Evolutionary conservation across 257 asterid species (phyloP), one percentile per base, ranked within the genome.

Genomic region (Cinchona pubescens): DNA sequence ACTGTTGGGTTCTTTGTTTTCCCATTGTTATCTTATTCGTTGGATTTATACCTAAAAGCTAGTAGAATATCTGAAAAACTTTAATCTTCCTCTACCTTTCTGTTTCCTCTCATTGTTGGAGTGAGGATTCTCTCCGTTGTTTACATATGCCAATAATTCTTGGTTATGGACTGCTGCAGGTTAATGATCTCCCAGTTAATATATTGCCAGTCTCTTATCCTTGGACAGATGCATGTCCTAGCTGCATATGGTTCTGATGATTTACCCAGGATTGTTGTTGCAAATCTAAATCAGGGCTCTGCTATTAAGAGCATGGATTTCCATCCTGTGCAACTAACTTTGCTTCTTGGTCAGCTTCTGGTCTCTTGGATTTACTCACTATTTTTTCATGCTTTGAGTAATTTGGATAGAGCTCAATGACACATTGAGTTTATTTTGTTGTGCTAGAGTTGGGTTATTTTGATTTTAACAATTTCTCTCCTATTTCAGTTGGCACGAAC

Each of bases 281-380:
- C 85, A 64, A 84, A 80, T 82, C 71, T 90, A 72, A 83, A 67
- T 81, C 92, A 86, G 77, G 87, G 92, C 42, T 87, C 94, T 76
- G 83, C 89, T 75, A 87, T 89, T 76, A 87, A 83, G 84, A 89
- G 87, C 88, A 86, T 87, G 88, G 93, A 91, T 83, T 91, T 91
- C 76, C 91, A 87, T 78, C 90, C 96, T 48, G 21, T 40, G 62
- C 87, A 85, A 43, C 88, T 72, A 59, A 84, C 82, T 68, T 62
- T 87, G 32, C 91, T 89, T 79, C 83, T 91, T 68, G 91, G 95
- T 91, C 67, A 77, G 91, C 81, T 83, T 37, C n/a, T 66, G 25
- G 21, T 64, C 46, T 48, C 70, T 49, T 42, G n/a, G 56, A 40
- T 7, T 43, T 62, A 13, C 6, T 32, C 27, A 1, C 23, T 56